Evolutionary conservation across 176 grass and related monocot genomes (phyloP), one percentile per base, ranked within the genome.

Genomic region (Dactylis glomerata): DNA sequence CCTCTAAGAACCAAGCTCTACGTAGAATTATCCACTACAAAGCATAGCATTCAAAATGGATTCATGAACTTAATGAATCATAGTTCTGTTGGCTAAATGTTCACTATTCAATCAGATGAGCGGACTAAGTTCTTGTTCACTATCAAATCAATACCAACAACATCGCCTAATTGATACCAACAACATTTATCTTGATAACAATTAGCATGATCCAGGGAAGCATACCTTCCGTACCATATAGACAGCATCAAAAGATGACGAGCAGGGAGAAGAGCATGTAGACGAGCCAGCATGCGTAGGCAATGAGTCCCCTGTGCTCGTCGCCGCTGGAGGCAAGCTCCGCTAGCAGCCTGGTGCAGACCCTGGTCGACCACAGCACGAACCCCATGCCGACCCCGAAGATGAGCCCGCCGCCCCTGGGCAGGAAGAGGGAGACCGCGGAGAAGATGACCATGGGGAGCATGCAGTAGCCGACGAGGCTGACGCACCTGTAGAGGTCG

Each of bases 401-500:
- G 46, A 97, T 97, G 79, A 91, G 79, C 1, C 90, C 78, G 3
- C 92, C 90, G 26, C 92, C 95, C 50, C 86, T 87, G 14, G 92
- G 95, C 49, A 97, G 84, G 81, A 97, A 97, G 36, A 97, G 87
- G 10, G 95, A 94, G 11, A 93, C 41, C 28, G 95, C 90, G 3
- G 95, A 97, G 90, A 97, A 97, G 66, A 97, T 97, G 84, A 97
- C 95, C 95, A 97, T 97, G 37, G 95, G 95, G 42, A 97, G 86
- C 95, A 97, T 97, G 78, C 92, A 95, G 83, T 97, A 97, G 28
- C 95, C 95, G 36, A 97, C 92, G 34, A 97, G 79, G 76, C 95
- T 97, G 75, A 97, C 82, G 72, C 95, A 97, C 58, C 92, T 80
- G 66, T 97, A 97, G 70, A 97, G 79, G 74, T 97, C 92, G 71